Base-by-base conservation (phyloP, 2,329 filamentous ascomycete genomes). In the Clonostachys rhizophaga region DNA sequence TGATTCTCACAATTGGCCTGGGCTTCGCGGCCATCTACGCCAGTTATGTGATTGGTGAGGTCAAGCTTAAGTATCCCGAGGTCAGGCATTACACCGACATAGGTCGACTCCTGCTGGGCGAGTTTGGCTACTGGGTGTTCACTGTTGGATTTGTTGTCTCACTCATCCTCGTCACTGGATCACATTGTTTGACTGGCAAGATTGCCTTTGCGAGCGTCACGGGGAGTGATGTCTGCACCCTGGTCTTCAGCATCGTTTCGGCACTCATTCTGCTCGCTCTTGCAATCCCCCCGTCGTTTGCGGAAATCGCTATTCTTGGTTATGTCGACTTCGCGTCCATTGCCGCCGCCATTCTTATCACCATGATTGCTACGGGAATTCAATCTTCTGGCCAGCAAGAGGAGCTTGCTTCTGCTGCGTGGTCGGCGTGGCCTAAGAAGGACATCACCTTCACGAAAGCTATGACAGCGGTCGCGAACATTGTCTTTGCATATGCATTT, bases 171-270 rank as follows among this genome's bases (percentile, higher is more conserved):
- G 76, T 87, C 55, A 82, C 86, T 64, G 83, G 78, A 34, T 86
- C 83, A n/a, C 87, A 90, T 64, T 72, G 86, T 45, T 68, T 89
- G 51, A 87, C 84, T 0, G 87, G 87, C 53, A 77, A 76, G 34
- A 84, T 88, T 55, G 84, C 84, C 54, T 78, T 88, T 64, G 83
- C 83, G 54, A 81, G 75, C 44, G 69, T 89, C 46, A 83, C 82
- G 5, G 62, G 77, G 4, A 75, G 85, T 51, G 78, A 61, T 44
- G 57, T 63, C 14, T 76, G 72, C 62, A 69, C 69, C 18, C 55
- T 75, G 41, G 65, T 71, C 44, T 76, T 74, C 50, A 67, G 67
- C 30, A 64, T 73, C 40, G 63, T 74, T 20, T 73, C 71, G 3
- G 71, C 69, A 34, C 64, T 76, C 42, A 64, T 76, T 45, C 62